Conservation (phyloP, 768 basidiomycete genomes). For the Amanita rubescens region DNA sequence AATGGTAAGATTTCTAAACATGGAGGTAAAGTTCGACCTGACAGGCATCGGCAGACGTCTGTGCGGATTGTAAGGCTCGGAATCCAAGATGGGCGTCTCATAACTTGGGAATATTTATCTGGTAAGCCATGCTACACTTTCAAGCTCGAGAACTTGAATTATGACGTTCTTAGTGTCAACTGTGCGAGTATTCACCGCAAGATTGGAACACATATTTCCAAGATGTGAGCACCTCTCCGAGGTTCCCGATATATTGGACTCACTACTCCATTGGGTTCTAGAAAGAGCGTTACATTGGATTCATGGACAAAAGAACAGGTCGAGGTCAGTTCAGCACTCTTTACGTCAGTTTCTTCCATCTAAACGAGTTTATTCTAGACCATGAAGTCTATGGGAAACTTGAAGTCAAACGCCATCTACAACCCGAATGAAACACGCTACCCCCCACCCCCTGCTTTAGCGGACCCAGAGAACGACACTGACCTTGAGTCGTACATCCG, state of each 20-base stretch:
- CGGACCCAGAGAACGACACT: constrained; percentile 75
- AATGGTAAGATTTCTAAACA: constrained; percentile 54
- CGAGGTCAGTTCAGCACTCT: constrained; percentile 44
- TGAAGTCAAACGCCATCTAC: constrained; percentile 68
- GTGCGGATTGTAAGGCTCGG: constrained; percentile 88
- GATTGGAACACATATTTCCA: constrained; percentile 88
- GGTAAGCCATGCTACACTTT: constrained; percentile 37
- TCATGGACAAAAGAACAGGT: constrained; percentile 85
- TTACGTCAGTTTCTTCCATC: not conserved
- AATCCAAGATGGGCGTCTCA: constrained; percentile 86
- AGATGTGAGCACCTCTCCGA: constrained; percentile 61
- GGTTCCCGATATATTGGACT: not conserved
- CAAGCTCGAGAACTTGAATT: constrained; percentile 7
- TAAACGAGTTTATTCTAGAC: constrained; percentile 30
- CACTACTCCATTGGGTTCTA: constrained; percentile 19
- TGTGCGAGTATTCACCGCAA: constrained; percentile 93
- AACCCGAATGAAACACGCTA: constrained; percentile 80
- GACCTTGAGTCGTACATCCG: constrained; percentile 91
- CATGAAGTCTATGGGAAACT: constrained; percentile 79
- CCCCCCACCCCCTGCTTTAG: constrained; percentile 76
- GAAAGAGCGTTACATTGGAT: constrained; percentile 88
- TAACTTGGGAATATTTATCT: constrained; percentile 85
- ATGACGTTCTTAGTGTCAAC: constrained; percentile 44
- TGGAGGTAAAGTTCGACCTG: not conserved
- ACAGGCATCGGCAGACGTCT: constrained; percentile 50